Evolutionary conservation across 768 basidiomycete species (phyloP).

Genomic region (Candolleomyces eurysporus): DNA sequence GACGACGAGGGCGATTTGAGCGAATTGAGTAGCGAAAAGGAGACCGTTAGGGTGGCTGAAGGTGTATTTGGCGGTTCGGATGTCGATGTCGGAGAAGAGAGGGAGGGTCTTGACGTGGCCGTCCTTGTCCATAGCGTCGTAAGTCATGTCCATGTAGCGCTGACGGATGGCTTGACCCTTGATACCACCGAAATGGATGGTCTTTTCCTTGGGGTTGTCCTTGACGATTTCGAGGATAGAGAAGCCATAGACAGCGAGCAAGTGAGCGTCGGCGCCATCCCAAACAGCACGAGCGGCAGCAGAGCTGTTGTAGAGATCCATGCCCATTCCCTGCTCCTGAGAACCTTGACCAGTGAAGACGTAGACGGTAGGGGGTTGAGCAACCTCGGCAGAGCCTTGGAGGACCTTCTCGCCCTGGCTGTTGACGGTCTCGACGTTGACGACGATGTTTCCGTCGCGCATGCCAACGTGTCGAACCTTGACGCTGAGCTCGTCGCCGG

Average conservation of each 20-base stretch:
- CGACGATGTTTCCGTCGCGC: slow-evolving; percentile 90
- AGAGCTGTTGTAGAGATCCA: slow-evolving; percentile 93
- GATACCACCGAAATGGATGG: slow-evolving; percentile 98
- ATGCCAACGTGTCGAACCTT: slow-evolving; percentile 88
- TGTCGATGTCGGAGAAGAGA: slow-evolving; percentile 92
- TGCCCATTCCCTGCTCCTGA: slow-evolving; percentile 98
- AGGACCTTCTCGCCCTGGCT: slow-evolving; percentile 87
- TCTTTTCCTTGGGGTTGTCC: slow-evolving; percentile 97
- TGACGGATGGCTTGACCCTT: slow-evolving; percentile 98
- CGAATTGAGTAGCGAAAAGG: slow-evolving; percentile 97
- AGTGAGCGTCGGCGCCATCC: slow-evolving; percentile 93
- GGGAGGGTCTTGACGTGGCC: slow-evolving; percentile 95
- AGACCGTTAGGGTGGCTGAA: slow-evolving; percentile 96
- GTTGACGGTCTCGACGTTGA: slow-evolving; percentile 86
- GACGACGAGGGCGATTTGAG: slow-evolving; percentile 96
- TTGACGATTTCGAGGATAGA: slow-evolving; percentile 99
- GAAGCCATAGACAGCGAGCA: slow-evolving; percentile 95
- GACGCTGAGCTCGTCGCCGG: slow-evolving; percentile 82
- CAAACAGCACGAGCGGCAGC: slow-evolving; percentile 95
- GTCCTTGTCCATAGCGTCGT: slow-evolving; percentile 95
- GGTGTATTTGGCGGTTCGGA: slow-evolving; percentile 95
- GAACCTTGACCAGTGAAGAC: slow-evolving; percentile 99
- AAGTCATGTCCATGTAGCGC: slow-evolving; percentile 99
- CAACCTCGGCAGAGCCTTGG: slow-evolving; percentile 89
- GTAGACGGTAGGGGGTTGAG: slow-evolving; percentile 89